phyloP scores from a whole-genome alignment of 1,139 yeast genomes.

The Sugiyamaella xylanicola region DNA sequence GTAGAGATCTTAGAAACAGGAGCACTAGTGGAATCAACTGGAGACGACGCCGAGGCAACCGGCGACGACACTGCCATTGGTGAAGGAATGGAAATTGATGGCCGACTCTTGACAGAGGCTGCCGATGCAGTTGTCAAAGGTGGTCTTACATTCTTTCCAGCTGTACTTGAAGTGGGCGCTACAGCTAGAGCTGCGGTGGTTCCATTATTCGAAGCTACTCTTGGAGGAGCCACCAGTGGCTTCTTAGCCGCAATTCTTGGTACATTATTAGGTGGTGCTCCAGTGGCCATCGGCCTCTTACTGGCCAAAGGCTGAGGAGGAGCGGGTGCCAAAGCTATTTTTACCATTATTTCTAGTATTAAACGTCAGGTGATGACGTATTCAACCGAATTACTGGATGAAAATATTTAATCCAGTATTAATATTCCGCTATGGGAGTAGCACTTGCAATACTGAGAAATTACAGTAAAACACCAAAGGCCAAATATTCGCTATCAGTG shows the following conservation, averaged over 20 bases:
- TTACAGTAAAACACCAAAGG: too few species aligned
- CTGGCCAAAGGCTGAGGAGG: constrained; percentile 8
- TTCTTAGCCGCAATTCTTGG: constrained; percentile 7
- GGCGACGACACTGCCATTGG: background rate
- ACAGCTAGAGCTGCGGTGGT: too few species aligned
- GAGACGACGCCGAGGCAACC: constrained; percentile 18
- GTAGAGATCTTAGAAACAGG: constrained; percentile 44
- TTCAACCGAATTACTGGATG: too few species aligned
- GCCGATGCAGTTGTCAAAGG: constrained; percentile 2
- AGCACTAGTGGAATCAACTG: constrained; percentile 15
- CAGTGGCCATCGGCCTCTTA: background rate
- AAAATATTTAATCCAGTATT: too few species aligned
- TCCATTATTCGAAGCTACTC: background rate
- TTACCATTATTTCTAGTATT: background rate
- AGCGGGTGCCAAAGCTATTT: constrained; percentile 10
- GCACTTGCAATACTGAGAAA: background rate
- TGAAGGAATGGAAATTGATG: background rate
- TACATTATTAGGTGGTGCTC: background rate
- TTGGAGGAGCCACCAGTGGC: constrained; percentile 10
- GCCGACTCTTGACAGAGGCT: background rate
- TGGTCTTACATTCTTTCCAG: constrained; percentile 1
- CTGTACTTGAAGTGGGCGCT: constrained; percentile 11
- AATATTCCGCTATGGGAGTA: too few species aligned
- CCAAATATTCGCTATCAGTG: too few species aligned
- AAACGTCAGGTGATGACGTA: too few species aligned